Evolutionary conservation across 352 stramenopile species (phyloP), one percentile per base, ranked within the genome.

Genomic region (Paralagenidium karlingii): DNA sequence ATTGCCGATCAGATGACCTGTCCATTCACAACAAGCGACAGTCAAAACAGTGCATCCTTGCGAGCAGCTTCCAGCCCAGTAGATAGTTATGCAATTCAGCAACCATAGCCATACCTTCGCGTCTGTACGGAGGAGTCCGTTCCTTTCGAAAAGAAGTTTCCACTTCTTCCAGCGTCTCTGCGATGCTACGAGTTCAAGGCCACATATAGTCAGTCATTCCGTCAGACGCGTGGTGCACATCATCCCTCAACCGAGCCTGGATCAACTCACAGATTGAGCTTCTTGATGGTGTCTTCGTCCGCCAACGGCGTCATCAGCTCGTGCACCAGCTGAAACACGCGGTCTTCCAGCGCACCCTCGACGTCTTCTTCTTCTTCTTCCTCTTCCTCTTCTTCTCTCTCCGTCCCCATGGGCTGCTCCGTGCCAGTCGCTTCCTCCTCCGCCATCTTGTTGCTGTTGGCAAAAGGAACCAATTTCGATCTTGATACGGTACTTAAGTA

Each of bases 121-220:
- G 68, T 8, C 74, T 58, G 32, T 84, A 85, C 8, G 71, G 73
- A 2, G 71, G 58, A 32, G 68, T 75, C 22, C 67, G 60, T 31
- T 85, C 75, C 41, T 85, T 85, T 11, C 73, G 68, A 42, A 91
- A 91, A 25, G 55, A 54, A 0, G 67, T 68, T 46, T 91, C 77
- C 5, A 69, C 74, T 31, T 91, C 69, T 28, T 91, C 77, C 2
- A 91, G 58, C 20, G 55, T 65, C 45, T 91, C 71, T 0, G 77
- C 75, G 22, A 88, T 80, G 39, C 77, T 88, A 20, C 16, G 16
- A 36, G 7, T 22, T 8, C 16, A 36, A 36, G 22, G 30, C 19
- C 3, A 36, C 30, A 7, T 36, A 20, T 36, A 20, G 22, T 16
- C 30, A 7, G 13, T 33, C 28, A 33, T 33, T 33, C n/a, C 28